These are phyloP conservation scores for Medicago arabica DNA, from an alignment of 306 rosid species.

Conservation along the genomic window DNA sequence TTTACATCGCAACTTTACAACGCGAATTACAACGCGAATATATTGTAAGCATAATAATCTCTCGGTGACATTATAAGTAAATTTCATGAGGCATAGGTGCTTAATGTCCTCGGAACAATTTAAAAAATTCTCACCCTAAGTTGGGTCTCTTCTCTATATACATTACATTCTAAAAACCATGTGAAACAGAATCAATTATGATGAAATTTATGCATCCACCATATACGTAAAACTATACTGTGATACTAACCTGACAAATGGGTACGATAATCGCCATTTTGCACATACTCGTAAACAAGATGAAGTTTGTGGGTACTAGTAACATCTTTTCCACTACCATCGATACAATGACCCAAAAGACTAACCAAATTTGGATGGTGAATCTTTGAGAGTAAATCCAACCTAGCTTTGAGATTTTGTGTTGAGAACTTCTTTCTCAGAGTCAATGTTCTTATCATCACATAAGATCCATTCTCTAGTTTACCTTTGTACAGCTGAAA, in stretches of 20 bases:
- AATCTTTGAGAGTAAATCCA: slow-evolving; percentile 86
- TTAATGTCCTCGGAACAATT: too few relatives aligned
- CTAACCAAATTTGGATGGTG: slow-evolving; percentile 88
- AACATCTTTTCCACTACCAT: slow-evolving; percentile 62
- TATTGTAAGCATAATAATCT: too few relatives aligned
- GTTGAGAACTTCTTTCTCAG: slow-evolving; percentile 66
- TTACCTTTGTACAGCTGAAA: slow-evolving; percentile 80
- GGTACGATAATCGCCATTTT: slow-evolving; percentile 62
- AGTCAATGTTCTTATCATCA: slow-evolving; percentile 61
- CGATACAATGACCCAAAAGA: slow-evolving; percentile 84
- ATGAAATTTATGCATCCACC: slow-evolving; percentile 4
- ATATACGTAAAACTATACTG: neutral
- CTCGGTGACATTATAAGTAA: too few relatives aligned
- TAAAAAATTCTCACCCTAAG: too few relatives aligned
- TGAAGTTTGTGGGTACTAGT: slow-evolving; percentile 55
- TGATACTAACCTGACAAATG: slow-evolving; percentile 67
- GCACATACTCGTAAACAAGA: slow-evolving; percentile 75
- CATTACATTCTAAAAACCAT: slow-evolving; percentile 2
- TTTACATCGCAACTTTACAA: too few relatives aligned
- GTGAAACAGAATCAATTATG: slow-evolving; percentile 10
- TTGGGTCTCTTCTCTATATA: too few relatives aligned
- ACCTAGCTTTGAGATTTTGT: slow-evolving; percentile 69
- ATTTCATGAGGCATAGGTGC: too few relatives aligned
- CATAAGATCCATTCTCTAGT: slow-evolving; percentile 66
- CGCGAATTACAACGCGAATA: too few relatives aligned